A percentile compares a stretch with the other conserved stretches of the same genome.
These are phyloP conservation scores for Trametes meyenii DNA, from an alignment of 768 basidiomycete species.

Conservation along the genomic window DNA sequence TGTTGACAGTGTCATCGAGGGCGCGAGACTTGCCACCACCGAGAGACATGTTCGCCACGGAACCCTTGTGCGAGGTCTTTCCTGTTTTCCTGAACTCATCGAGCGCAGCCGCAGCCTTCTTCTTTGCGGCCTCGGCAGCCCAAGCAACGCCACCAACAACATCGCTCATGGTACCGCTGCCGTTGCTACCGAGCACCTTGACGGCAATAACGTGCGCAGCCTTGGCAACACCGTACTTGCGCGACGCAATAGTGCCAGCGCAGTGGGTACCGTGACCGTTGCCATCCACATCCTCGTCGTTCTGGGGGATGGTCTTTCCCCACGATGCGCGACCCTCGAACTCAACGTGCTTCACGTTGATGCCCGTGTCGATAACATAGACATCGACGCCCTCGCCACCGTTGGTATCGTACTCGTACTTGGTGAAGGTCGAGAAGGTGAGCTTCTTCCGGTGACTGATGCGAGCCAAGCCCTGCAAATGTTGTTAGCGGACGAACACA, in stretches of 20 bases:
- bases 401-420: conserved; percentile 67
- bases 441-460: conserved; percentile 85
- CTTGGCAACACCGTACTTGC: conserved; percentile 96
- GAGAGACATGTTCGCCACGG: conserved; percentile 96
- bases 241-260: conserved; percentile 94
- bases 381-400: conserved; percentile 97
- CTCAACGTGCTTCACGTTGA: conserved; percentile 83
- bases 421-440: conserved; percentile 78
- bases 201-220: conserved; percentile 86
- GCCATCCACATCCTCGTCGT: conserved; percentile 85
- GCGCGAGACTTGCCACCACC: conserved; percentile 91
- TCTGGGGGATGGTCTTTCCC: conserved; percentile 89
- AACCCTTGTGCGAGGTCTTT: conserved; percentile 86
- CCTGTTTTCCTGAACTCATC: conserved; percentile 73
- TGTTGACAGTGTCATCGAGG: conserved; percentile 84
- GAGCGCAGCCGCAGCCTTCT: conserved; percentile 61
- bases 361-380: conserved; percentile 86
- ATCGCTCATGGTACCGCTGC: conserved; percentile 93
- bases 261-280: conserved; percentile 97
- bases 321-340: conserved; percentile 89
- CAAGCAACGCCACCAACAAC: conserved; percentile 88
- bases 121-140: conserved; percentile 59
- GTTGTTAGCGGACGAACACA: neutral
- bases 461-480: conserved; percentile 84
- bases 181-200: conserved; percentile 93